Conservation (phyloP, 164 flowering plant species). For the Dillenia turbinata region DNA sequence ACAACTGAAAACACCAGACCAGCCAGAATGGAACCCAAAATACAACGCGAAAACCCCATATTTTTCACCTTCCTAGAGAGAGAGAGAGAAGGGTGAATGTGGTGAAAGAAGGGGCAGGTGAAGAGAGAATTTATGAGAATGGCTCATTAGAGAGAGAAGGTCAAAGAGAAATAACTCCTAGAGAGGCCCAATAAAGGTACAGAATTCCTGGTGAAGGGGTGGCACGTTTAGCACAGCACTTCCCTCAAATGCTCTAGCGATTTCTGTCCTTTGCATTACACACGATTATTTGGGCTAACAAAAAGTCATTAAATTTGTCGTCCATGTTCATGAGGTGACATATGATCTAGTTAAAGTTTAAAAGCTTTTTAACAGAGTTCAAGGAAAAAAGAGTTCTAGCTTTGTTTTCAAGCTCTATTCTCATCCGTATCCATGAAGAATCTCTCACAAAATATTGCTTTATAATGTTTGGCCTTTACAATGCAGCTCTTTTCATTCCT, state of each 20-base stretch:
- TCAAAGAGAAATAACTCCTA: slow-evolving; percentile 17
- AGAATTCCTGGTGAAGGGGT: slow-evolving; percentile 18
- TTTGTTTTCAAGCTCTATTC: too few relatives aligned
- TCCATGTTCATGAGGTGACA: slow-evolving; percentile 1
- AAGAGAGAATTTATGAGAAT: slow-evolving; percentile 18
- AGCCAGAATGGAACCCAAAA: slow-evolving; percentile 14
- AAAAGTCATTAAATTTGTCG: slow-evolving; percentile 10
- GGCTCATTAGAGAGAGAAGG: background rate
- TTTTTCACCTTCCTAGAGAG: slow-evolving; percentile 1
- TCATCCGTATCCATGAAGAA: too few relatives aligned
- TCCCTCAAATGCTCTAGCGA: slow-evolving; percentile 8
- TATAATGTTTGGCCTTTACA: too few relatives aligned
- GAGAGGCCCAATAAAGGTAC: slow-evolving; percentile 19
- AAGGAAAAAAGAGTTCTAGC: too few relatives aligned
- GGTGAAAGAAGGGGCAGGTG: slow-evolving; percentile 17
- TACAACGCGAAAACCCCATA: slow-evolving; percentile 27
- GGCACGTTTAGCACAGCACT: slow-evolving; percentile 23
- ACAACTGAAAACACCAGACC: slow-evolving; percentile 16
- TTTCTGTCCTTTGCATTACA: slow-evolving; percentile 5
- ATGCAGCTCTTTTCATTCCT: too few relatives aligned
- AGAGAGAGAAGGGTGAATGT: background rate
- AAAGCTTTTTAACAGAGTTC: too few relatives aligned
- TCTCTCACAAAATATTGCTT: too few relatives aligned
- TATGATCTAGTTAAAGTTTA: too few relatives aligned
- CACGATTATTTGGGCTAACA: slow-evolving; percentile 4